phyloP scores from a whole-genome alignment of 225 moss, liverwort and hornwort genomes.

The Polytrichum formosum region DNA sequence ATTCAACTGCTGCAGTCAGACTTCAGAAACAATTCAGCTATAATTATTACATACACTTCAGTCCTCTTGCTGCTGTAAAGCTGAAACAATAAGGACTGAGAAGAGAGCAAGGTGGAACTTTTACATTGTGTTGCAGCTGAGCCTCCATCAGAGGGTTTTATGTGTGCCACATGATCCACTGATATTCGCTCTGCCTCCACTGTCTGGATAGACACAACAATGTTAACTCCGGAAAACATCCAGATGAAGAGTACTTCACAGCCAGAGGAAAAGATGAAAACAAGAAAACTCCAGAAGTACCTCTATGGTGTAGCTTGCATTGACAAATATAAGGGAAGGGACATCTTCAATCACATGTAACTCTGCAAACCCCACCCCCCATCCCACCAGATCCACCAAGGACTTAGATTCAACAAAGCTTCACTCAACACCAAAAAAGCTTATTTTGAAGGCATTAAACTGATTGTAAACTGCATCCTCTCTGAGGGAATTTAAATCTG shows the following conservation, averaged over 20 bases:
- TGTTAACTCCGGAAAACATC: too few species aligned
- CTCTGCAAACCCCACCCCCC: slow-evolving; percentile 46
- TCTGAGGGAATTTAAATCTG: too few species aligned
- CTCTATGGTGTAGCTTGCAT: slow-evolving; percentile 98
- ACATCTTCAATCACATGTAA: slow-evolving; percentile 91
- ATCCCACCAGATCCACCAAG: not conserved
- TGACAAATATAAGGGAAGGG: slow-evolving; percentile 93
- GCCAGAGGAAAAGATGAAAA: too few species aligned
- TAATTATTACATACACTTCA: too few species aligned
- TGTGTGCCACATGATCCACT: slow-evolving; percentile 97
- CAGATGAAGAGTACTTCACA: too few species aligned
- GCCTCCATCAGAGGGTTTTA: slow-evolving; percentile 98
- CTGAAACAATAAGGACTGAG: slow-evolving; percentile 2
- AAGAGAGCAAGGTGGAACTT: slow-evolving; percentile 2
- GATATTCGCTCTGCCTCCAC: slow-evolving; percentile 99
- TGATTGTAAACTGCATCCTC: too few species aligned
- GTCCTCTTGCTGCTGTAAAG: not conserved
- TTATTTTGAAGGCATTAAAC: too few species aligned
- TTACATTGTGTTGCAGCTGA: slow-evolving; percentile 95
- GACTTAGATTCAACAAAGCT: too few species aligned
- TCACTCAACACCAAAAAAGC: too few species aligned
- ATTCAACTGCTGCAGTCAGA: too few species aligned
- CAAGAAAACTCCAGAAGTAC: slow-evolving; percentile 21
- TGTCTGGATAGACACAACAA: slow-evolving; percentile 50
- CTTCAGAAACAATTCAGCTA: too few species aligned